Base-by-base conservation (phyloP, 345 rosid genomes). In the Nasturtium officinale region DNA sequence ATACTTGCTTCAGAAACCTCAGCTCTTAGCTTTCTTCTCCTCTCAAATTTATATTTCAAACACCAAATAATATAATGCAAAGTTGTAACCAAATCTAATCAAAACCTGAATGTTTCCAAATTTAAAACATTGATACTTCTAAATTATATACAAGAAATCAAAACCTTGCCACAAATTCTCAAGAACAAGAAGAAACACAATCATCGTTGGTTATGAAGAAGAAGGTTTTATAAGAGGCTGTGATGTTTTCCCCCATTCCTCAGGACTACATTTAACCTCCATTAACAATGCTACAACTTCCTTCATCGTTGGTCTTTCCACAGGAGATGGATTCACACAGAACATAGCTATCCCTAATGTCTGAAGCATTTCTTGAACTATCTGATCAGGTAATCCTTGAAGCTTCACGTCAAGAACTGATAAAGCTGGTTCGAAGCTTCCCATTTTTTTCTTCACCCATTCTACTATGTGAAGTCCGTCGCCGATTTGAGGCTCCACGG, bases 391-490 rank as follows among this genome's bases (percentile, higher is more conserved):
- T 57, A 94, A 38, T 29, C 97, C 86, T 72, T 86, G 98, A 1
- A 94, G 95, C 81, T 91, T 91, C 1, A 76, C 51, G 37, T 94
- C 98, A 0, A 94, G 90, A 25, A 94, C 83, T 0, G 92, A 85
- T 23, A 76, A 63, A 0, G 96, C 96, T 9, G 95, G 98, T 76
- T 94, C 96, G 4, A 87, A 94, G 77, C 97, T 91, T n/a, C 95
- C 97, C 98, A 94, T 91, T 80, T 91, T 94, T 80, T 77, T 89
- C 79, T 89, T 91, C 77, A 94, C 97, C 97, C 98, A 94, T 68
- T 94, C 97, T 0, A 94, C 97, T 13, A 94, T 94, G 80, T 94
- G 98, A 21, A 86, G 71, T 6, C 96, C 96, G 6, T 89, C 96
- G 10, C 87, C 95, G 2, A 81, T 76, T 35, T 82, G 96, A 0